Percentiles rank a stretch among this genome's conserved stretches.
Conservation (phyloP, 805 yeast species). For the Candida fluviatilis region DNA sequence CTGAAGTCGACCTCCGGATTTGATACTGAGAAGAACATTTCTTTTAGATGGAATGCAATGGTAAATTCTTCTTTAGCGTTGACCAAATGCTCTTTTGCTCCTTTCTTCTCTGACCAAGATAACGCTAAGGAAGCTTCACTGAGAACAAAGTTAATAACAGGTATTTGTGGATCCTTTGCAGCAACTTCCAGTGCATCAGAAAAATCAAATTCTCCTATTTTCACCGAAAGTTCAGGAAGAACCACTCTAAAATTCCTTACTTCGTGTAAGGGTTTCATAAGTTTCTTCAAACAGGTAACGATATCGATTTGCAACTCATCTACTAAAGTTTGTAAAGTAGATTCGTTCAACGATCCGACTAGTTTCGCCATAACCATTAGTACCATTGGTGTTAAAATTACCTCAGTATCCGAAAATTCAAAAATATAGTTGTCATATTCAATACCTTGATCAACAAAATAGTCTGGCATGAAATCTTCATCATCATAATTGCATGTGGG, state of each 20-base stretch:
- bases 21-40: conserved; percentile 16
- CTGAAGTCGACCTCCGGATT: conserved; percentile 17
- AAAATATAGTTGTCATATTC: conserved; percentile 54
- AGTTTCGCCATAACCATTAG: conserved; percentile 36
- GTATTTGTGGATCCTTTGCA: conserved; percentile 25
- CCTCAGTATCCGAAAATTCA: conserved; percentile 49
- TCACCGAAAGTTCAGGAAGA: conserved; percentile 40
- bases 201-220: conserved; percentile 30
- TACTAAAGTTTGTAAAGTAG: conserved; percentile 46
- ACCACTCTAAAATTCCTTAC: conserved; percentile 45
- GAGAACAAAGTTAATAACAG: conserved; percentile 24
- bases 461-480: conserved; percentile 28
- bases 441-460: conserved; percentile 30
- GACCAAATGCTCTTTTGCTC: background rate
- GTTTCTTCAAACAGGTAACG: conserved; percentile 38
- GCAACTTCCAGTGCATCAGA: conserved; percentile 15
- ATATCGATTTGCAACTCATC: conserved; percentile 65
- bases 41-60: conserved; percentile 31
- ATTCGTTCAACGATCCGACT: conserved; percentile 26
- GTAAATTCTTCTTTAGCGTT: conserved; percentile 11
- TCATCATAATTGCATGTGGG: conserved; percentile 27
- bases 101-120: conserved; percentile 3
- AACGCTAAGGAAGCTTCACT: conserved; percentile 26
- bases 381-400: conserved; percentile 43
- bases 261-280: conserved; percentile 27